Percentiles rank a stretch among this genome's conserved stretches.
phyloP scores from a whole-genome alignment of 1,284 basidiomycete species.

The Pseudozyma thailandica region DNA sequence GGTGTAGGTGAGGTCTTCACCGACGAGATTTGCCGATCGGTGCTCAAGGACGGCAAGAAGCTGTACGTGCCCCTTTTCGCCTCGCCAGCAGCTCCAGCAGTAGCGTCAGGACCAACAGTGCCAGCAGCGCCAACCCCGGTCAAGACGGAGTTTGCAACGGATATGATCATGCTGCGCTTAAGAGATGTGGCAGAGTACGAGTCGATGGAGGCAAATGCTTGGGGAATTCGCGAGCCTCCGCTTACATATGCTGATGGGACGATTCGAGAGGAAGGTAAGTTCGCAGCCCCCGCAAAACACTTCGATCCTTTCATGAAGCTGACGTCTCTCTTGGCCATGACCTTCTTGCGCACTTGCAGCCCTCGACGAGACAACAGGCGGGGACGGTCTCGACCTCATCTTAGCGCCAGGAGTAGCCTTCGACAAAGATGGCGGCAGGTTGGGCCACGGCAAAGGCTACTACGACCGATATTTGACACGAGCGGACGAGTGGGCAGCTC shows the following conservation, averaged over 20 bases:
- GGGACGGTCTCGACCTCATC: conserved; percentile 68
- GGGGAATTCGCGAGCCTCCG: conserved; percentile 69
- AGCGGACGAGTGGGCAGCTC: conserved; percentile 41
- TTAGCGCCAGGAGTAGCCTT: conserved; percentile 69
- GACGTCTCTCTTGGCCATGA: not conserved
- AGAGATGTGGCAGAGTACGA: conserved; percentile 59
- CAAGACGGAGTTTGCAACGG: conserved; percentile 54
- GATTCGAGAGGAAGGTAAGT: conserved; percentile 47
- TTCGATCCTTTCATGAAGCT: not conserved
- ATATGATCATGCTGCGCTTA: conserved; percentile 69
- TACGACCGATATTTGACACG: conserved; percentile 68
- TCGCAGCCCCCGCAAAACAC: not conserved
- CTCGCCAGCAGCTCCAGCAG: conserved; percentile 41
- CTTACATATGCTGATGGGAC: conserved; percentile 52
- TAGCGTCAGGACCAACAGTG: conserved; percentile 31
- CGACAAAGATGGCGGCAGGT: conserved; percentile 63
- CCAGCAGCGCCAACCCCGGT: conserved; percentile 11
- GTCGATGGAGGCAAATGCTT: conserved; percentile 64
- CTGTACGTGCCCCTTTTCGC: conserved; percentile 69
- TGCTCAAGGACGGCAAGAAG: conserved; percentile 62
- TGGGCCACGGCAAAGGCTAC: conserved; percentile 70
- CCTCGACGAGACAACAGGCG: conserved; percentile 55
- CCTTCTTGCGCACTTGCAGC: conserved; percentile 34
- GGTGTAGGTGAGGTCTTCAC: conserved; percentile 67
- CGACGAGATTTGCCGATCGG: conserved; percentile 65